Percentiles rank a stretch among this genome's conserved stretches.
Evolutionary conservation across 805 yeast genomes (phyloP).

Genomic region (Candida ficus): DNA sequence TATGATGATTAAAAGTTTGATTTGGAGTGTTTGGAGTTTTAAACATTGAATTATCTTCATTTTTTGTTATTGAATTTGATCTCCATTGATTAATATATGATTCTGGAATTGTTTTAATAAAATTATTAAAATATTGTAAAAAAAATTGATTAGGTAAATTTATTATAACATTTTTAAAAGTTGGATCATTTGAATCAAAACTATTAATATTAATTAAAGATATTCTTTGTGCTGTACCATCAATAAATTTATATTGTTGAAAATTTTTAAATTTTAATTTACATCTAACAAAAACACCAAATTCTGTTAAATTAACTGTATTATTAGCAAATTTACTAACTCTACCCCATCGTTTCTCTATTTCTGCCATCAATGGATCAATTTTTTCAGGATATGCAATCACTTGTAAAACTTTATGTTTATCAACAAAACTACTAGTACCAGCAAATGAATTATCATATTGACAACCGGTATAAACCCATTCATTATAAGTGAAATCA

Average conservation of each 20-base stretch:
- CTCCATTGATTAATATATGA: background rate
- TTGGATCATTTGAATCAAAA: background rate
- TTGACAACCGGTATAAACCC: background rate
- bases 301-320: background rate
- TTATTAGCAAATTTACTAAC: background rate
- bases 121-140: background rate
- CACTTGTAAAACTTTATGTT: conserved; percentile 7
- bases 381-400: conserved; percentile 5
- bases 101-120: background rate
- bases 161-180: conserved; percentile 5
- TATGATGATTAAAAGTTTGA: background rate
- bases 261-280: conserved; percentile 9
- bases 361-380: background rate
- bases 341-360: background rate
- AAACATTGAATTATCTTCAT: background rate
- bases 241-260: conserved; percentile 4
- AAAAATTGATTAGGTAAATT: conserved; percentile 7
- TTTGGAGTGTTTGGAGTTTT: background rate
- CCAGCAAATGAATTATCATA: conserved; percentile 4
- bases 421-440: background rate
- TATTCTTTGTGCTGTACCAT: conserved; percentile 3
- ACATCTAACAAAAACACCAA: conserved; percentile 11
- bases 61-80: background rate
- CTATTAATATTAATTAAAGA: background rate
- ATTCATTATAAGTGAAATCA: conserved; percentile 11